Evolutionary conservation across 495 filamentous ascomycete genomes (phyloP), one percentile per base, ranked within the genome.

Genomic region (Chaetomium fimeti): DNA sequence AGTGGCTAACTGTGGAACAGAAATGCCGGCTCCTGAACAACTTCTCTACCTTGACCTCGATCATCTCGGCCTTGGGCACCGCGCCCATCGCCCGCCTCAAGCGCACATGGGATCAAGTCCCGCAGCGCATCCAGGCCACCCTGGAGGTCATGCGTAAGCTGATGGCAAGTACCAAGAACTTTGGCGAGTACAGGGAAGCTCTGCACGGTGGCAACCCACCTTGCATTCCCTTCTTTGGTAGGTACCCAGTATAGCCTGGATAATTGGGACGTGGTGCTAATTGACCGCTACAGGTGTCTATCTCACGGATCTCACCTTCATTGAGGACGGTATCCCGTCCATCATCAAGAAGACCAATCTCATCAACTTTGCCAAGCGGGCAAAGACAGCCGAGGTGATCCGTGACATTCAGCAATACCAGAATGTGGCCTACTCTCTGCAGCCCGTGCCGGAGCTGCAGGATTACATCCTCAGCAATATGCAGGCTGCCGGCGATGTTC

Each of bases 191-290:
- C 74, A 84, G 94, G 67, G 95, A 98, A 71, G 87, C 91, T 32
- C 77, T 98, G 63, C 93, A 96, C 80, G 84, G 87, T 20, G 92
- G 94, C 29, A 95, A 96, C 67, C 94, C 94, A 32, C 94, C 94
- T 40, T 98, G 94, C 77, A 97, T 98, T 75, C 94, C 94, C 29
- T 98, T 98, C 79, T 96, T 98, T 70, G 94, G 94, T 95, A 88
- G 69, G 87, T 72, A 43, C 32, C 16, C 16, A 25, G 38, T 32
- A 1, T 49, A 15, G 54, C 27, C 62, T 15, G 28, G 15, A 22
- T 45, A 29, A 63, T 52, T 25, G 65, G 74, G 51, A 8, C 7
- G 47, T 20, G 38, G 47, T 53, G 27, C 38, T 40, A 36, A 53
- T 57, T 22, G 43, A 61, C 18, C 25, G 69, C 57, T 57, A 45